These are phyloP conservation scores for Solanum pinnatisectum DNA, from an alignment of 257 asterid species.

Conservation along the genomic window DNA sequence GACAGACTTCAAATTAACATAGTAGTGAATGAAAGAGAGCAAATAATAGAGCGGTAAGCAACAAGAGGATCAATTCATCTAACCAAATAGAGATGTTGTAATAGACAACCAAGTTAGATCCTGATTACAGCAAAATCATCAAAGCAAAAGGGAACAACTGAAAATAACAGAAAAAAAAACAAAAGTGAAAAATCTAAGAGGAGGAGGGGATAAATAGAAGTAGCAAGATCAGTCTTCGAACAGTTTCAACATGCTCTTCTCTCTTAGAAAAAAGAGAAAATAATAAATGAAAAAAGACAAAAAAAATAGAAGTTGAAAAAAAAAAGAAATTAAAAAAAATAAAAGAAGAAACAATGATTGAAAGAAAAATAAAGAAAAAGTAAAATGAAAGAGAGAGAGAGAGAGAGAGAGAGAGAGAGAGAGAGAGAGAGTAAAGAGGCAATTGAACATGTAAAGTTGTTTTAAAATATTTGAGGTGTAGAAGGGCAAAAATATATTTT, in stretches of 20 bases:
- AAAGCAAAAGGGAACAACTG: no score
- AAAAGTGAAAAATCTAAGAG: no score
- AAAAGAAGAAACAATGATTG: no score
- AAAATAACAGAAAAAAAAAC: background rate
- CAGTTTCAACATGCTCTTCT: background rate
- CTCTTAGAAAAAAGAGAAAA: background rate
- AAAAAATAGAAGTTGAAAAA: background rate
- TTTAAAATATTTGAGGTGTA: background rate
- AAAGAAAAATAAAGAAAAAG: background rate
- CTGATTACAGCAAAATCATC: no score
- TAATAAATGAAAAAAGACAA: no score
- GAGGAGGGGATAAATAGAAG: background rate
- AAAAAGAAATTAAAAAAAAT: no score
- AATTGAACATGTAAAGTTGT: background rate
- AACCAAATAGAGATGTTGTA: no score
- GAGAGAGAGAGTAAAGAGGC: background rate
- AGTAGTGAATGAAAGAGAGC: background rate
- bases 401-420: no score
- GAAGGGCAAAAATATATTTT: background rate
- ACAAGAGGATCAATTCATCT: no score
- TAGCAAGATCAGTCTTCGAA: background rate
- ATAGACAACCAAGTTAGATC: no score
- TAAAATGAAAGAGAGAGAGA: background rate
- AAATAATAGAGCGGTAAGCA: no score
- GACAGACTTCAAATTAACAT: background rate